These are phyloP conservation scores for Annulohypoxylon bovei DNA, from an alignment of 495 filamentous ascomycete species.

Conservation along the genomic window DNA sequence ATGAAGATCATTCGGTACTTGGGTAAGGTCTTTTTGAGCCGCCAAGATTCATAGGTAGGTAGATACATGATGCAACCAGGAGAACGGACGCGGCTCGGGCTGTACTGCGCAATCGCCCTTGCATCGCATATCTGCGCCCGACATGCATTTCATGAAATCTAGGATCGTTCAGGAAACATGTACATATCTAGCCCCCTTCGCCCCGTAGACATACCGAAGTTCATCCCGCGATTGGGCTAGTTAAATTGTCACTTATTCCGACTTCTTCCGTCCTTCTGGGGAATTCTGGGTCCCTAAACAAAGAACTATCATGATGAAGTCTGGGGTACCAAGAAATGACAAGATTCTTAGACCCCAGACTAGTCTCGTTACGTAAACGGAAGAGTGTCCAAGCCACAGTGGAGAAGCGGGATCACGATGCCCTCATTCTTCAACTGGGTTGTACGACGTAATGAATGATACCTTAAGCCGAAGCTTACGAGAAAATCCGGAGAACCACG, in stretches of 20 bases:
- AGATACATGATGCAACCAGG: slow-evolving; percentile 22
- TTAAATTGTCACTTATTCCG: slow-evolving; percentile 21
- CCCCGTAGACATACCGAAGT: slow-evolving; percentile 35
- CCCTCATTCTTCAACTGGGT: slow-evolving; percentile 6
- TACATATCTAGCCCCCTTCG: slow-evolving; percentile 20
- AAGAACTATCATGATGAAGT: slow-evolving; percentile 10
- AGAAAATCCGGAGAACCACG: slow-evolving; percentile 19
- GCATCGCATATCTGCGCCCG: slow-evolving; percentile 39
- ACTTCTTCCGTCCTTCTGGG: slow-evolving; percentile 30
- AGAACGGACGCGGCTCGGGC: slow-evolving; percentile 27
- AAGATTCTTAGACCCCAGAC: slow-evolving; percentile 17
- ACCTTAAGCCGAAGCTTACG: slow-evolving; percentile 13
- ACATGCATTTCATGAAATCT: slow-evolving; percentile 28
- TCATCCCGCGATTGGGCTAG: slow-evolving; percentile 45
- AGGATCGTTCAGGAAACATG: slow-evolving; percentile 7
- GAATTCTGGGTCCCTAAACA: slow-evolving; percentile 10
- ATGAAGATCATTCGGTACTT: slow-evolving; percentile 43
- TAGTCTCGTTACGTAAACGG: slow-evolving; percentile 33
- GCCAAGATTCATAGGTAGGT: slow-evolving; percentile 24
- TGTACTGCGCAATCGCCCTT: slow-evolving; percentile 41
- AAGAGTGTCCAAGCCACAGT: slow-evolving; percentile 26
- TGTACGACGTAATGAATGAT: slow-evolving; percentile 29
- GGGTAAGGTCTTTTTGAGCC: slow-evolving; percentile 41
- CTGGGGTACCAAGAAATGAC: slow-evolving; percentile 14
- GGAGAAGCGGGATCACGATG: slow-evolving; percentile 27